Conservation (phyloP, 768 basidiomycete species). For the Leccinum disarticulatum region DNA sequence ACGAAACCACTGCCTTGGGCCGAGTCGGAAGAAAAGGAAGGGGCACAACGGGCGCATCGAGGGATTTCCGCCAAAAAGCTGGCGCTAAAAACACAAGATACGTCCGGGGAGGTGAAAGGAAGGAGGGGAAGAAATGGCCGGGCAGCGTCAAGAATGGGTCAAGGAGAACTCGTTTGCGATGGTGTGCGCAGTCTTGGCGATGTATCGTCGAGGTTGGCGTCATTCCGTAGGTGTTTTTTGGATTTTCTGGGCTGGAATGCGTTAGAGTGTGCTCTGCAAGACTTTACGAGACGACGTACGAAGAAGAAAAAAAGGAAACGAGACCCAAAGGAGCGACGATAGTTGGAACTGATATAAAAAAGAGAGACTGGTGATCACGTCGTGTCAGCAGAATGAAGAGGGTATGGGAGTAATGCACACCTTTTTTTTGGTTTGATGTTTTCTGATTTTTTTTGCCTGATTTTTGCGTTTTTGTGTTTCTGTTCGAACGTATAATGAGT, state of each 20-base stretch:
- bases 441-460: neutral
- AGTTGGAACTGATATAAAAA: neutral
- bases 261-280: neutral
- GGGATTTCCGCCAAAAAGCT: constrained; percentile 7
- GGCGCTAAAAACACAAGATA: constrained; percentile 5
- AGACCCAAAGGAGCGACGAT: no score
- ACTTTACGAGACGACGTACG: neutral
- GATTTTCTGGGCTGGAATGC: neutral
- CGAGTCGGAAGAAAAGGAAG: neutral
- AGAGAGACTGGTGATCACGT: neutral
- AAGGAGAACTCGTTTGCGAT: neutral
- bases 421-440: neutral
- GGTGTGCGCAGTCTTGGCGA: neutral
- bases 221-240: neutral
- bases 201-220: neutral
- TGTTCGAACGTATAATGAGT: neutral
- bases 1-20: neutral
- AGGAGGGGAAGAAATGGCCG: neutral
- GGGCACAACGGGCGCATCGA: constrained; percentile 10
- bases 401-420: neutral
- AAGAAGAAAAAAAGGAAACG: no score
- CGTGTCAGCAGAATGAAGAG: neutral
- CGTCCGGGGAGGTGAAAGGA: neutral
- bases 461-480: neutral
- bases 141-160: neutral